Base-by-base conservation (phyloP, 345 rosid genomes). In the Limnanthes douglasii region DNA sequence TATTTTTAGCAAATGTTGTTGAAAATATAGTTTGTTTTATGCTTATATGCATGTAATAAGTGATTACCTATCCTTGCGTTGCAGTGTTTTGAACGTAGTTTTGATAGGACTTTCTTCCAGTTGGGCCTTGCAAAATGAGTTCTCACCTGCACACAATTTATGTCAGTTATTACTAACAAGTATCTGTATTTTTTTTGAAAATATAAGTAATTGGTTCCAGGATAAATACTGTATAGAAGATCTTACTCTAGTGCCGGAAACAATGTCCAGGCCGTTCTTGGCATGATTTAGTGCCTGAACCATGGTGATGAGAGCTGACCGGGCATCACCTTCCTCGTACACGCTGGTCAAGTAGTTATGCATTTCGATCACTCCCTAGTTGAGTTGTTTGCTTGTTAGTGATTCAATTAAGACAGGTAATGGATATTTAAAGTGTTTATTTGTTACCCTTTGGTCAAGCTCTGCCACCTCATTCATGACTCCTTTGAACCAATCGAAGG, bases 241-340 rank as follows among this genome's bases (percentile, higher is more conserved):
- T 37, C 65, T 54, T 60, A 88, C 97, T 41, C 76, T 75, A 12
- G 98, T 90, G 23, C 98, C 98, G 13, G 98, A 90, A 46, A 90
- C 96, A 38, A 90, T 73, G 66, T 90, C 98, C 16, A 90, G 78
- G 4, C 98, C 96, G 21, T 84, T 90, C 50, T 90, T 90, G 46
- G 98, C 98, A 30, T 84, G 98, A 37, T 90, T 90, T 41, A 90
- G 72, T 25, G 98, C 96, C 59, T 90, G 98, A 33, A 90, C 96
- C 98, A 84, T 90, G 31, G 98, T 78, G 36, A 90, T 90, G 33
- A 90, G 88, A 58, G 98, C 82, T 14, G 98, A 90, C 39, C 98
- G 65, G n/a, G 98, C 98, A 54, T 90, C 98, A 3, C 98, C 98
- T 84, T 90, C 98, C 65, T 84, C 98, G 20, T 90, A 90, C 29